Conservation (phyloP, 2,329 filamentous ascomycete species). For the Allantophomopsis lycopodina region DNA sequence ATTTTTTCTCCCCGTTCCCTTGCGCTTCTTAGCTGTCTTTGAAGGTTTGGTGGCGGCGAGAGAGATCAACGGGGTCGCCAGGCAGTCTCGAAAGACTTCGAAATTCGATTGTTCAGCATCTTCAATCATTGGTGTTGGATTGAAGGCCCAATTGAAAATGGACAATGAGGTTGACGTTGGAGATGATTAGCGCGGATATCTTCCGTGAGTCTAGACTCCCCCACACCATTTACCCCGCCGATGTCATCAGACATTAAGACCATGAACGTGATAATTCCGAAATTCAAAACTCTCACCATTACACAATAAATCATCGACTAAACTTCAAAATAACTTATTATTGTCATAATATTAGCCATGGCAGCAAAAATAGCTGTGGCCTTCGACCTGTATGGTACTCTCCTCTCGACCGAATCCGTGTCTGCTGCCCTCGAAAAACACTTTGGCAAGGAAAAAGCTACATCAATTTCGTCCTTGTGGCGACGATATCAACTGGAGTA, state of each 20-base stretch:
- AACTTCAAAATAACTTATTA: too few species aligned
- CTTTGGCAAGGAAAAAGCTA: slow-evolving; percentile 42
- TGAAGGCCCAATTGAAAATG: not conserved
- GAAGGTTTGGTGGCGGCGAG: slow-evolving; percentile 21
- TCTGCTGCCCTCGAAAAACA: slow-evolving; percentile 39
- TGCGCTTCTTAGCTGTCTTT: slow-evolving; percentile 29
- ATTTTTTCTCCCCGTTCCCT: slow-evolving; percentile 7
- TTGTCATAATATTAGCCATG: slow-evolving; percentile 10
- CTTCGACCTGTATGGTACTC: slow-evolving; percentile 65
- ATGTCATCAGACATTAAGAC: too few species aligned
- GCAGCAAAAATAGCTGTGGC: slow-evolving; percentile 36
- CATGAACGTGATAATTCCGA: too few species aligned
- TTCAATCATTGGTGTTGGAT: slow-evolving; percentile 3
- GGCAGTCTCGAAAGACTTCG: slow-evolving; percentile 58
- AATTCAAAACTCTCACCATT: too few species aligned
- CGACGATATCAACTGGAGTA: slow-evolving; percentile 63
- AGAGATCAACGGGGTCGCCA: slow-evolving; percentile 54
- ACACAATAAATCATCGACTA: too few species aligned
- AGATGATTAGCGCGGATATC: too few species aligned
- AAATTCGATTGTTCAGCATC: slow-evolving; percentile 36
- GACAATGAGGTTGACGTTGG: too few species aligned
- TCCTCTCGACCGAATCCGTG: slow-evolving; percentile 61
- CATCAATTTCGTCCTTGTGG: slow-evolving; percentile 45
- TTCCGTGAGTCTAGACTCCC: too few species aligned
- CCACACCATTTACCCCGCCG: too few species aligned